Base-by-base conservation (phyloP, 2,329 filamentous ascomycete genomes). In the Monilinia aucupariae region DNA sequence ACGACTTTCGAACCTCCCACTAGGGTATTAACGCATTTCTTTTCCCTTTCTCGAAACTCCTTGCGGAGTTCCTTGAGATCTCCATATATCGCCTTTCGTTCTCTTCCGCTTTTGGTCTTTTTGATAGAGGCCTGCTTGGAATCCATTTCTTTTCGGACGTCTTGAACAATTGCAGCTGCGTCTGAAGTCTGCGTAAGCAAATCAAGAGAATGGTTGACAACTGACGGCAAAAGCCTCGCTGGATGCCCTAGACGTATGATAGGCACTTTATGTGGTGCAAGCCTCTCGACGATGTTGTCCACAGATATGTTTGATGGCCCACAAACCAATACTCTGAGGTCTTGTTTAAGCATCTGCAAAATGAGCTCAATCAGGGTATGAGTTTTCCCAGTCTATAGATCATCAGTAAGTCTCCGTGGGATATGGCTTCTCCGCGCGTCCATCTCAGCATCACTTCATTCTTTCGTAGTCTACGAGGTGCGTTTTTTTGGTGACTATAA, bases 221-320 rank as follows among this genome's bases (percentile, higher is more conserved):
- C 92, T 0, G 90, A 91, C 0, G 92, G 92, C 0, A 99, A 81
- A 32, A 99, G 81, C 25, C 94, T 87, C 1, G 94, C 94, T 0
- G 94, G 94, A 75, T 99, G 94, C 1, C 94, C 94, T 0, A 99
- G 84, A 1, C 94, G 88, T 43, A 97, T 83, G 70, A 97, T 91
- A 0, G 91, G 88, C 1, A 97, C 81, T 71, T 91, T 92, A 75
- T 92, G 89, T 0, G 90, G 86, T 2, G 92, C 85, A 1, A 97
- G 82, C 9, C 94, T 86, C 76, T 99, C 94, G 10, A 97, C 92
- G 64, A 99, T 96, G 73, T 99, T 99, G 81, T 99, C 94, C 1
- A 99, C 94, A 0, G 91, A 94, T 69, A 99, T 92, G 74, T 99
- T 99, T 37, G 91, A 96, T 0, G 94, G 94, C 0, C 93, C 94